Evolutionary conservation across 108 stramenopile genomes (phyloP), one percentile per base, ranked within the genome.

Genomic region (Bacterosira constricta): DNA sequence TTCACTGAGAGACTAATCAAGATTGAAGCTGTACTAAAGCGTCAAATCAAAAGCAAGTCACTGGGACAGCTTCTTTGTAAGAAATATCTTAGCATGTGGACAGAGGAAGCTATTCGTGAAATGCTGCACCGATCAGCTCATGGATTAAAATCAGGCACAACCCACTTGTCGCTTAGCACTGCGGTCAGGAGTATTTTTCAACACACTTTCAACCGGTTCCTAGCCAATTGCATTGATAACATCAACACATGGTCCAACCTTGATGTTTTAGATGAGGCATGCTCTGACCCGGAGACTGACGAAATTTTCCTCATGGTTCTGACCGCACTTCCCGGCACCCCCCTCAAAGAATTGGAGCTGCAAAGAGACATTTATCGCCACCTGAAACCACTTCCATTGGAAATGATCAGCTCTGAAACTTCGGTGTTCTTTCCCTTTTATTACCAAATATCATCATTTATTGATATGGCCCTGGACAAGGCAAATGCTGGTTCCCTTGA

Each of bases 231-330:
- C 18, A n/a, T 71, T 11, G 42, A 29, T 15, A 63, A 71, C 10
- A 64, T 71, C 12, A 71, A 71, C 30, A 26, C n/a, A 13, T 71
- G 70, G 70, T 10, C 27, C 25, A 71, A 71, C 18, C 62, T 71
- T 1, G 70, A 71, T 27, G 50, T 71, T 4, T 65, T 71, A 26
- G 23, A 45, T 37, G 39, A 25, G 7, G 29, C 31, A 10, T 25
- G 12, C n/a, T 18, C 23, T 29, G 51, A 53, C 50, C 11, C 27
- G 1, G 49, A 63, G 27, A 64, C 54, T 1, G 63, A 49, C 0
- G 53, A 4, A 3, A 38, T 71, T 15, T 71, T 71, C 64, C 26
- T 29, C 1, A n/a, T 64, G 29, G 36, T 63, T 17, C 13, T 64
- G 12, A 32, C 10, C 25, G 45, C 29, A 1, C 70, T 71, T 29